phyloP scores from a whole-genome alignment of 2,329 filamentous ascomycete genomes.

The Fusarium sp. region DNA sequence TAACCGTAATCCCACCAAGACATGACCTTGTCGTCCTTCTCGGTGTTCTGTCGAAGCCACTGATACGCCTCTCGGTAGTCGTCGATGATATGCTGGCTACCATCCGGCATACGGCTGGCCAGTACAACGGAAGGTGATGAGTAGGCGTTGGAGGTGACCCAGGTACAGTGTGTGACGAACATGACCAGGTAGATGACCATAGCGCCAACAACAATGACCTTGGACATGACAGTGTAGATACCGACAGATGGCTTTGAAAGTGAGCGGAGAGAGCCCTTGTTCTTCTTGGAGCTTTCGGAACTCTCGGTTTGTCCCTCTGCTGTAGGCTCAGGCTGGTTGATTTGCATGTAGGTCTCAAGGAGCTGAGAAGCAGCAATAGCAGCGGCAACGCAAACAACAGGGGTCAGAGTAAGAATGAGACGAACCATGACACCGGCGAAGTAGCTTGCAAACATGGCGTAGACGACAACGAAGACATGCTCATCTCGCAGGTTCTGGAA shows the following conservation, averaged over 20 bases:
- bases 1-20: constrained; percentile 99
- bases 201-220: constrained; percentile 77
- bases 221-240: constrained; percentile 84
- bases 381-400: constrained; percentile 93
- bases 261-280: constrained; percentile 69
- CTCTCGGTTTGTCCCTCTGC: constrained; percentile 54
- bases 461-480: constrained; percentile 98
- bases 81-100: constrained; percentile 97
- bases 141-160: constrained; percentile 99
- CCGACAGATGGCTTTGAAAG: constrained; percentile 80
- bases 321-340: constrained; percentile 69
- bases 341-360: constrained; percentile 83
- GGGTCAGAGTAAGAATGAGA: constrained; percentile 96
- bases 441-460: constrained; percentile 95
- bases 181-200: constrained; percentile 85
- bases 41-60: constrained; percentile 98
- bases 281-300: constrained; percentile 68
- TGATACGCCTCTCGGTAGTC: constrained; percentile 99
- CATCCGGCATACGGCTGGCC: constrained; percentile 90
- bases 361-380: constrained; percentile 89
- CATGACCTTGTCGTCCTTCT: constrained; percentile 97
- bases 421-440: constrained; percentile 99
- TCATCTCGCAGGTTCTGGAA: constrained; percentile 94
- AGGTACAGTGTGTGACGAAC: constrained; percentile 97
- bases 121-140: constrained; percentile 97